A percentile compares a stretch with the other conserved stretches of the same genome.
Evolutionary conservation across 352 stramenopile species (phyloP).

Genomic region (Phytophthora citricola): DNA sequence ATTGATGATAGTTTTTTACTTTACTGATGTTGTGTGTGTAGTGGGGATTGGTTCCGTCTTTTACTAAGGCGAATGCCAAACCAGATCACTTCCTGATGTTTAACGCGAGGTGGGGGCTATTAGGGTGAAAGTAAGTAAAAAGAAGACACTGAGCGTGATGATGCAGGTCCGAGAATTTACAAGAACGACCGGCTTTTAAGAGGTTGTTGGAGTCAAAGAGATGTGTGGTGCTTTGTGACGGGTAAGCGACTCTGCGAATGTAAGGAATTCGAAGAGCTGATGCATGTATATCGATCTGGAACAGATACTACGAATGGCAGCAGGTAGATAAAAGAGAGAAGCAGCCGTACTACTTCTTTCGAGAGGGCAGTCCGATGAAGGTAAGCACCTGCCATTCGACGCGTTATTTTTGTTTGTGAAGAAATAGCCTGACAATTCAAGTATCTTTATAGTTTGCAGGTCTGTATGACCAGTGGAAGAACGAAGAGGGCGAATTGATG

Average conservation of each 20-base stretch:
- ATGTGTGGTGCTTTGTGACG: slow-evolving; percentile 88
- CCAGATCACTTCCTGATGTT: slow-evolving; percentile 90
- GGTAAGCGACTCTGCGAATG: slow-evolving; percentile 30
- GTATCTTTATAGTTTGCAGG: slow-evolving; percentile 70
- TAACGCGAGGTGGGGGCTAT: slow-evolving; percentile 67
- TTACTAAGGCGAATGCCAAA: slow-evolving; percentile 76
- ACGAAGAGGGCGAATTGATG: slow-evolving; percentile 68
- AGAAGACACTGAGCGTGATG: neutral
- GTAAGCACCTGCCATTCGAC: slow-evolving; percentile 23
- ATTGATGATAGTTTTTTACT: neutral
- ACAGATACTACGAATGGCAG: slow-evolving; percentile 92
- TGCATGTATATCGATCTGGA: neutral
- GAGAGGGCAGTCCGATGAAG: slow-evolving; percentile 55
- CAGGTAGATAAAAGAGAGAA: slow-evolving; percentile 88
- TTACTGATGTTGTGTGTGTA: slow-evolving; percentile 28
- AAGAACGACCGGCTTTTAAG: slow-evolving; percentile 76
- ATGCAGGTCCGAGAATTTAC: slow-evolving; percentile 70
- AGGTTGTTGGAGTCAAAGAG: slow-evolving; percentile 74
- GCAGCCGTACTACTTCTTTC: slow-evolving; percentile 91
- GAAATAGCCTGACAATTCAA: neutral
- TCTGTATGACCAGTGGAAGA: slow-evolving; percentile 86
- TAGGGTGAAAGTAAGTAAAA: neutral
- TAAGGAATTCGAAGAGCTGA: slow-evolving; percentile 3
- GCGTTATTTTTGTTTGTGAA: neutral
- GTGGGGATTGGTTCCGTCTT: slow-evolving; percentile 86